Base-by-base conservation (phyloP, 257 asterid genomes). In the Voacanga thouarsii region DNA sequence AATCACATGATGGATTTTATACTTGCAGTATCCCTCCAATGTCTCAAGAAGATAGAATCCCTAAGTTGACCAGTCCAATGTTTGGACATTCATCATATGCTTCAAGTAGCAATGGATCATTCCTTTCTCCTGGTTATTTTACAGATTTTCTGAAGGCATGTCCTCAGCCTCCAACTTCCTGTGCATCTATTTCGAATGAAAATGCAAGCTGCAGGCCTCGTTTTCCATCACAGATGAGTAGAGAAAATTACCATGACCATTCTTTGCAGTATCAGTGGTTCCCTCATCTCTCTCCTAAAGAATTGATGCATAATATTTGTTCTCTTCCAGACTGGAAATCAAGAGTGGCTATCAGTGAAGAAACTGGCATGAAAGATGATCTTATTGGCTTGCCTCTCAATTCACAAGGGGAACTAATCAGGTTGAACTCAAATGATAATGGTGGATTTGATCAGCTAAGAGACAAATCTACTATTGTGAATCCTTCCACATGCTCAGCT, bases 321-420 rank as follows among this genome's bases (percentile, higher is more conserved):
- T 80, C 87, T 66, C 28, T 71, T 44, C 82, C 86, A 5, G 84
- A 83, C 26, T 82, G 77, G 83, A 85, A 77, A 67, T 83, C 81
- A 75, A 49, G 81, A 69, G 79, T 59, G 55, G 55, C 80, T 57
- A 24, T 69, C 67, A 43, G 56, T 71, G 84, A 82, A 78, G 78
- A 84, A 72, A 86, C 71, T 68, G 65, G 86, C 76, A 28, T 65
- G 37, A 76, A 72, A 51, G 80, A 83, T 63, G 78, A 80, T 69
- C 84, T 78, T 75, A 78, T 89, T 71, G 89, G 96, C 26, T 89
- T 92, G 87, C 96, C 96, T 71, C 91, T 92, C 67, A 92, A 89
- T 78, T 92, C 96, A 49, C 93, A 84, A 26, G 96, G 97, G 72
- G 93, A 88, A 82, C 75, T 92, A 63, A 88, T 90, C 49, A 65